A percentile compares a stretch with the other conserved stretches of the same genome.
Conservation (phyloP, 2,329 filamentous ascomycete species). For the Zasmidium citrigriseum region DNA sequence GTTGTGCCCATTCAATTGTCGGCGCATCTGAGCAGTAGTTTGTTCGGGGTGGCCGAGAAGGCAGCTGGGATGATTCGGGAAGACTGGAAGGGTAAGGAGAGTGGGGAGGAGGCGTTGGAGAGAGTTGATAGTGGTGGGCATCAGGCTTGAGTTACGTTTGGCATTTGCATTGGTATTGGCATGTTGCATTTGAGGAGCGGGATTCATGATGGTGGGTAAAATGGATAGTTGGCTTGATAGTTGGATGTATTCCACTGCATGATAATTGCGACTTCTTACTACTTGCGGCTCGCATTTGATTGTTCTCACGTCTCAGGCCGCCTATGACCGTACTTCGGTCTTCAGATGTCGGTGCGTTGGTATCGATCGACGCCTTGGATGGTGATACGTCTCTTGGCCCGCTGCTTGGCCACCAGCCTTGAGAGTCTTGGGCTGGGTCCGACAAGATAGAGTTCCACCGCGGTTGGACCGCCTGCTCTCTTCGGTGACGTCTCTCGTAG, state of each 20-base stretch:
- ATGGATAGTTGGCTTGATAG: too few relatives aligned
- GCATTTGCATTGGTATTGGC: too few relatives aligned
- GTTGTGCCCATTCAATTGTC: conserved; percentile 29
- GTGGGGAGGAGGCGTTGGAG: not conserved
- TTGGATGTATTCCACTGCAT: too few relatives aligned
- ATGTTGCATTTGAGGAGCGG: too few relatives aligned
- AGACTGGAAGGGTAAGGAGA: conserved; percentile 3
- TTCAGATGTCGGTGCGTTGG: too few relatives aligned
- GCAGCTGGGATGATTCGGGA: conserved; percentile 34
- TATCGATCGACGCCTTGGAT: too few relatives aligned
- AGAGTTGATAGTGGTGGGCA: not conserved
- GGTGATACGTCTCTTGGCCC: not conserved
- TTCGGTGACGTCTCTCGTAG: not conserved
- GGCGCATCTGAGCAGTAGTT: conserved; percentile 27
- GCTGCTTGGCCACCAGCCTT: not conserved
- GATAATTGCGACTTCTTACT: too few relatives aligned
- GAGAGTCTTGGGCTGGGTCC: not conserved
- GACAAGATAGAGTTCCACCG: not conserved
- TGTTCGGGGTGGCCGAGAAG: conserved; percentile 41
- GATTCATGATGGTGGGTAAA: too few relatives aligned
- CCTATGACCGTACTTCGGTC: too few relatives aligned
- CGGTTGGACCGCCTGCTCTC: not conserved
- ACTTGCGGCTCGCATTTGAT: too few relatives aligned
- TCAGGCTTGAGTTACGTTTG: too few relatives aligned
- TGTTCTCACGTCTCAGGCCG: too few relatives aligned